These are phyloP conservation scores for Colletotrichum spaethianum DNA, from an alignment of 2,329 filamentous ascomycete species.

Conservation along the genomic window DNA sequence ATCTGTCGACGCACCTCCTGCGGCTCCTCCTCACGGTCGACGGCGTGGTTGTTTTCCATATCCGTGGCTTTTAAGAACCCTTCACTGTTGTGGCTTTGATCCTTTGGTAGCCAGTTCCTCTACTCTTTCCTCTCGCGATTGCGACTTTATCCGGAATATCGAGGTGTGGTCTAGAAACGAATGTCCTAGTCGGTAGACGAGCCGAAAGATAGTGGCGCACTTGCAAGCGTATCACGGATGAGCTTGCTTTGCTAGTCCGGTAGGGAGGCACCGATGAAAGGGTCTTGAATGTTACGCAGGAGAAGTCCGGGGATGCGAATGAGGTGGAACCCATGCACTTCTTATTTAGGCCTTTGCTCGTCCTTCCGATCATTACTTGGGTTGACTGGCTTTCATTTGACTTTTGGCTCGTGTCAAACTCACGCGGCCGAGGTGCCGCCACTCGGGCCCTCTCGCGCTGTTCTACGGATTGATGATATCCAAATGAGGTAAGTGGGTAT, in stretches of 20 bases:
- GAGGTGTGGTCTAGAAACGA: neutral
- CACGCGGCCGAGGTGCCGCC: constrained; percentile 21
- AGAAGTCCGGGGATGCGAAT: neutral
- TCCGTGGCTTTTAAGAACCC: neutral
- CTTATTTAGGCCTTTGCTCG: constrained; percentile 25
- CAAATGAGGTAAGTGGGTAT: constrained; percentile 9
- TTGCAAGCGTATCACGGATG: constrained; percentile 24
- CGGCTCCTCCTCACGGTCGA: neutral
- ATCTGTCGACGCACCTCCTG: neutral
- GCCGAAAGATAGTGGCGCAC: constrained; percentile 1
- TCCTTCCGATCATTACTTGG: neutral
- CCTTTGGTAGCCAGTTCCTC: neutral
- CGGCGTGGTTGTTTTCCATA: neutral
- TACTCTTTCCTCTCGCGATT: neutral
- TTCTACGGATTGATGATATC: neutral
- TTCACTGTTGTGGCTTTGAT: neutral
- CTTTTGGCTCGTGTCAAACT: constrained; percentile 36
- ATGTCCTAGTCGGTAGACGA: constrained; percentile 9
- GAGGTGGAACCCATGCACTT: constrained; percentile 36
- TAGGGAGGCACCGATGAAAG: neutral
- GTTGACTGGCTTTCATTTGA: constrained; percentile 10
- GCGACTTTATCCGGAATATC: neutral
- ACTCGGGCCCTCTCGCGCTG: constrained; percentile 26
- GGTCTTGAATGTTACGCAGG: neutral
- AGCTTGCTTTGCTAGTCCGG: neutral